Percentiles rank a stretch among this genome's conserved stretches.
Conservation (phyloP, 768 basidiomycete genomes). For the Russula earlei region DNA sequence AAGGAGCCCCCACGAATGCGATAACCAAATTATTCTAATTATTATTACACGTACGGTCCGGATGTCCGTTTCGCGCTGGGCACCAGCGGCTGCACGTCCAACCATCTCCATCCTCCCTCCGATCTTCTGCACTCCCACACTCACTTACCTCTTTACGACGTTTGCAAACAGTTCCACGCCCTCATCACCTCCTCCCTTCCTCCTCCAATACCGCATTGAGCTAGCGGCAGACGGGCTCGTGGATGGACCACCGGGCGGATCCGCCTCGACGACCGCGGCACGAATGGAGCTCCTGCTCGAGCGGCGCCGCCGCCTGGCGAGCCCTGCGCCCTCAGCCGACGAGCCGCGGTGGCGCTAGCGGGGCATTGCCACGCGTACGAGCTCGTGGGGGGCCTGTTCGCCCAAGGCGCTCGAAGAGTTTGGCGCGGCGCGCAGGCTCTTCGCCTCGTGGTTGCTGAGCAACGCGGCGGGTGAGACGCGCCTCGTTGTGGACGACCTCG, state of each 20-base stretch:
- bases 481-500: constrained; percentile 30
- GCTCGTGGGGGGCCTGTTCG: constrained; percentile 50
- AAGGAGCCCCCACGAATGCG: too few relatives aligned
- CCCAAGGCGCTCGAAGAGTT: constrained; percentile 16
- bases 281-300: constrained; percentile 29
- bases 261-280: constrained; percentile 22
- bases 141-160: constrained; percentile 15
- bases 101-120: constrained; percentile 1
- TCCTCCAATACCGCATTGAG: constrained; percentile 28
- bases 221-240: constrained; percentile 26
- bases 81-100: too few relatives aligned
- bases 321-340: constrained; percentile 25
- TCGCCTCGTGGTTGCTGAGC: constrained; percentile 25
- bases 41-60: too few relatives aligned
- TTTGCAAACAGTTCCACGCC: constrained; percentile 21
- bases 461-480: constrained; percentile 3
- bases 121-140: not conserved
- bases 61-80: too few relatives aligned
- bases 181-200: constrained; percentile 20
- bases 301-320: constrained; percentile 31
- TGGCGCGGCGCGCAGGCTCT: constrained; percentile 20
- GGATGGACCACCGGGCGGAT: constrained; percentile 16
- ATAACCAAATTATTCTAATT: too few relatives aligned
- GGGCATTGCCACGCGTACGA: constrained; percentile 45
- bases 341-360: constrained; percentile 25